phyloP scores from a whole-genome alignment of 306 rosid genomes.

The Fragaria ananassa region DNA sequence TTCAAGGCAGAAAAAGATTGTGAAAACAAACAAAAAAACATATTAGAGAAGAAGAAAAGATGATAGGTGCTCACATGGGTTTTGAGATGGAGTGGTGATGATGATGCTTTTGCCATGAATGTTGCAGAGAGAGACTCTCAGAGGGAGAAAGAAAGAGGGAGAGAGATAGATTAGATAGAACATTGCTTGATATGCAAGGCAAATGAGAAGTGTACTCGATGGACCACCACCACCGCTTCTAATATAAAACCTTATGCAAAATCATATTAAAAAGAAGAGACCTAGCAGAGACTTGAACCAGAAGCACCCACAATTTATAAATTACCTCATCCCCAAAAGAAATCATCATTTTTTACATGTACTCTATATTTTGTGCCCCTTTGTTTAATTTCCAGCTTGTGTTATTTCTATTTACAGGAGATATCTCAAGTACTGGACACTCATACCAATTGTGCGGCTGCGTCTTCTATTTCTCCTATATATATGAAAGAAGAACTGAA shows the following conservation, averaged over 20 bases:
- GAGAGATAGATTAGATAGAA: constrained; percentile 32
- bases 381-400: constrained; percentile 17
- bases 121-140: constrained; percentile 34
- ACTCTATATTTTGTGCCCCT: constrained; percentile 12
- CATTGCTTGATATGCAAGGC: constrained; percentile 92
- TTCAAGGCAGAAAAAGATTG: constrained; percentile 16
- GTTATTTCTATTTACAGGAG: constrained; percentile 33
- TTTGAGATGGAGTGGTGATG: constrained; percentile 74
- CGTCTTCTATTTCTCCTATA: not conserved
- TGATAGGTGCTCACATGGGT: constrained; percentile 79
- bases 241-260: constrained; percentile 29
- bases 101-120: constrained; percentile 90
- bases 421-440: constrained; percentile 15
- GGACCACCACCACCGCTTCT: constrained; percentile 87
- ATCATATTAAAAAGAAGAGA: constrained; percentile 14
- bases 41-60: constrained; percentile 26
- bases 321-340: constrained; percentile 17
- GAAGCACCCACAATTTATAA: constrained; percentile 42
- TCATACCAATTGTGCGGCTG: constrained; percentile 19
- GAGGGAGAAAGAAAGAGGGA: constrained; percentile 27
- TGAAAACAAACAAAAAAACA: constrained; percentile 18
- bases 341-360: constrained; percentile 18
- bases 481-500: not conserved
- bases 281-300: constrained; percentile 38
- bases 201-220: constrained; percentile 70